Percentiles rank a stretch among this genome's conserved stretches.
These are phyloP conservation scores for Vaccinium macrocarpon DNA, from an alignment of 148 eudicot genomes.

Conservation along the genomic window DNA sequence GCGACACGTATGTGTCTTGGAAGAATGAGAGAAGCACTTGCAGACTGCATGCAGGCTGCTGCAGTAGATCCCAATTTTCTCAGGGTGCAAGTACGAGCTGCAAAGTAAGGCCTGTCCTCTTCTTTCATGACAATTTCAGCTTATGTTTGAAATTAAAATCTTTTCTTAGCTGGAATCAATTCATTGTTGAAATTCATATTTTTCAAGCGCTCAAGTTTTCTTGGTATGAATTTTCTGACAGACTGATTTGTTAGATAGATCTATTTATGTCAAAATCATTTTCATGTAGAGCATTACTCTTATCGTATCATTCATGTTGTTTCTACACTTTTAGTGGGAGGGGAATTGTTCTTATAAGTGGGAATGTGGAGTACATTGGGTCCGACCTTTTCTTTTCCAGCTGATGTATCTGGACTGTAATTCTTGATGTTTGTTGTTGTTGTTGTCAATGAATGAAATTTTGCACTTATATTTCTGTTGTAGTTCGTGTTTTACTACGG, in stretches of 20 bases:
- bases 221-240: neutral
- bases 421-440: neutral
- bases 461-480: neutral
- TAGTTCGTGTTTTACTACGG: neutral
- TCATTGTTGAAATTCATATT: neutral
- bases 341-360: neutral
- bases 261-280: too few species aligned
- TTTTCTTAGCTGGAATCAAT: neutral
- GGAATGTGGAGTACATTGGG: neutral
- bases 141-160: neutral
- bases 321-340: neutral
- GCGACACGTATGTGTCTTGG: constrained; percentile 83
- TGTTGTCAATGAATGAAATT: neutral
- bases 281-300: neutral
- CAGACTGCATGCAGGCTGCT: constrained; percentile 73
- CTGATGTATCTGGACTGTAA: neutral
- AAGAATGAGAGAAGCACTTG: constrained; percentile 81
- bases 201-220: neutral
- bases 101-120: constrained; percentile 52
- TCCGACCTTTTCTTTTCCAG: neutral
- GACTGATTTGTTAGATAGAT: neutral
- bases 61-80: constrained; percentile 74
- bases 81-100: constrained; percentile 89
- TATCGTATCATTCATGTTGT: neutral
- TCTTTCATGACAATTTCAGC: neutral